Conservation (phyloP, 1,284 basidiomycete genomes). For the Ceratobasidium sp. region DNA sequence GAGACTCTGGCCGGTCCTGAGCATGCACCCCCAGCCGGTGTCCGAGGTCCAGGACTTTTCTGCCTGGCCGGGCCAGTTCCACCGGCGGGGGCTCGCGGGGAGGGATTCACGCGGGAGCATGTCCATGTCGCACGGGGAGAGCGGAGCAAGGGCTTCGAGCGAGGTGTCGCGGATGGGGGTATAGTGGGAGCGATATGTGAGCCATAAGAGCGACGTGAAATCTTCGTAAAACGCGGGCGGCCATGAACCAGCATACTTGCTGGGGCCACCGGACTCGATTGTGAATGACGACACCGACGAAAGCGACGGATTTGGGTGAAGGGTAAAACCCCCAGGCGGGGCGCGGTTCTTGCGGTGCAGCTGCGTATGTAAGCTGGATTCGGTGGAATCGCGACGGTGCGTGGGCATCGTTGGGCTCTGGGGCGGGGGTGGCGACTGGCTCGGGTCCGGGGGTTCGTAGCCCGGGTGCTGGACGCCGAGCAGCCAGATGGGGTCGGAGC, state of each 20-base stretch:
- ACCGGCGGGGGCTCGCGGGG: constrained; percentile 57
- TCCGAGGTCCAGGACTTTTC: constrained; percentile 92
- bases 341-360: constrained; percentile 59
- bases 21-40: constrained; percentile 98
- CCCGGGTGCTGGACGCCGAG: constrained; percentile 83
- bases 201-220: constrained; percentile 88
- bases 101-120: constrained; percentile 46
- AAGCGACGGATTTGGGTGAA: constrained; percentile 52
- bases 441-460: constrained; percentile 67
- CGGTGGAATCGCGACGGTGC: constrained; percentile 53
- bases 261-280: constrained; percentile 51
- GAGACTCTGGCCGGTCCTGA: constrained; percentile 92
- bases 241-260: constrained; percentile 62
- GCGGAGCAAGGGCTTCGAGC: constrained; percentile 65
- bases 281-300: constrained; percentile 51
- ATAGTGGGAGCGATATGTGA: constrained; percentile 93
- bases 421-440: constrained; percentile 48
- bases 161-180: constrained; percentile 80
- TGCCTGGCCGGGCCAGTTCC: constrained; percentile 64
- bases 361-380: constrained; percentile 54
- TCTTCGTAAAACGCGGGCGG: constrained; percentile 89
- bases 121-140: constrained; percentile 55
- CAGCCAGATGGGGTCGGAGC: constrained; percentile 84
- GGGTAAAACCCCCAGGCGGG: constrained; percentile 50
- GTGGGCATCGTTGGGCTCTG: constrained; percentile 41